Evolutionary conservation across 345 rosid species (phyloP).

Genomic region (Citrus inodora): DNA sequence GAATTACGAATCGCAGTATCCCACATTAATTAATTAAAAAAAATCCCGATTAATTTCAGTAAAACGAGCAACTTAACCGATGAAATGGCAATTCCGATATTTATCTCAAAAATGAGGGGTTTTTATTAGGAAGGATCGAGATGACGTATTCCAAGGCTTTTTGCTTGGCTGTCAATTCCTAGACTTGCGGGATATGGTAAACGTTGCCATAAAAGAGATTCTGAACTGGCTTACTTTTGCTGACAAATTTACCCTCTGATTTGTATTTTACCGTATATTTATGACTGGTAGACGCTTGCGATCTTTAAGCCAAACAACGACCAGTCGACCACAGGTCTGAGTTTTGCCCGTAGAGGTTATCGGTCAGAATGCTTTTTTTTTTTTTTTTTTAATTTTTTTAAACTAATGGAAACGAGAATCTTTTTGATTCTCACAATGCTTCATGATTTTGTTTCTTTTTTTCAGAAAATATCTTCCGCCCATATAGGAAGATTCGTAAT

Average conservation of each 20-base stretch:
- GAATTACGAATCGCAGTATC: neutral
- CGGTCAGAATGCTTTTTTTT: neutral
- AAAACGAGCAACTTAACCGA: neutral
- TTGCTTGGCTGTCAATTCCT: conserved; percentile 2
- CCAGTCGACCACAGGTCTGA: no score
- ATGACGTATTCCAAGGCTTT: neutral
- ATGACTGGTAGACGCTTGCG: neutral
- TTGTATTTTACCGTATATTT: no score
- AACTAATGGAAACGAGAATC: neutral
- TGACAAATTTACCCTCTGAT: neutral
- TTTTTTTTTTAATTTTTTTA: no score
- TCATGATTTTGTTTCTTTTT: neutral
- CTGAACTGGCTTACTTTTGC: neutral
- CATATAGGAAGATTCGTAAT: no score
- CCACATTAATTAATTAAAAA: neutral
- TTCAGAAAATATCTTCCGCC: neutral
- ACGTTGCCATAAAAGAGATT: neutral
- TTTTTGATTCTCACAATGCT: neutral
- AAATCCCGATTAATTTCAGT: neutral
- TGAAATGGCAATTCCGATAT: neutral
- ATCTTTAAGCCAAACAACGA: neutral
- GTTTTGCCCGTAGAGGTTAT: neutral
- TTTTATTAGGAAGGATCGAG: neutral
- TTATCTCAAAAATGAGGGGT: neutral
- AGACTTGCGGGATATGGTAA: neutral